These are phyloP conservation scores for Setaria italica DNA, from an alignment of 202 grass and related monocot species.

Conservation along the genomic window DNA sequence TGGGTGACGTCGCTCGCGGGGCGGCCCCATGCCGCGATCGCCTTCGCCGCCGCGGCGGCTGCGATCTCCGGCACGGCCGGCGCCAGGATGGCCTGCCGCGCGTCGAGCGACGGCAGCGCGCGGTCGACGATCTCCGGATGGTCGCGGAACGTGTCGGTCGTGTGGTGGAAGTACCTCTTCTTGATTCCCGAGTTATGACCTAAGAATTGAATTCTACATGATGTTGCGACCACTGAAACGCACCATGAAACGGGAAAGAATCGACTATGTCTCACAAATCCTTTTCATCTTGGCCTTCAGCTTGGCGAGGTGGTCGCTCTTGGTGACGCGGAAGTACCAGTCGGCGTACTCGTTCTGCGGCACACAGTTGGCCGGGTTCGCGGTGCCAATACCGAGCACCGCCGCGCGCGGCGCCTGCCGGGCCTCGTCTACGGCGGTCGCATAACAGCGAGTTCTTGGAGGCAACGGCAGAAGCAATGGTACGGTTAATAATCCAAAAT, in stretches of 20 bases:
- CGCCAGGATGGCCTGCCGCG: not conserved
- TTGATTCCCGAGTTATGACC: not conserved
- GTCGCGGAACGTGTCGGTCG: not conserved
- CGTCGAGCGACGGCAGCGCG: not conserved
- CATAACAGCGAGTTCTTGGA: not conserved
- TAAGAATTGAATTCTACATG: not conserved
- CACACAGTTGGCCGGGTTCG: slow-evolving; percentile 36
- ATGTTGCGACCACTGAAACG: not conserved
- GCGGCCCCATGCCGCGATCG: not conserved
- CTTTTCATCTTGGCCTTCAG: slow-evolving; percentile 53
- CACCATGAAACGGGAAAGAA: not conserved
- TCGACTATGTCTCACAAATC: slow-evolving; percentile 4
- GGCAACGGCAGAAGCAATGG: not conserved
- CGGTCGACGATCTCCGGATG: not conserved
- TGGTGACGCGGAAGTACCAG: slow-evolving; percentile 51
- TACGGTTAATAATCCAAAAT: not conserved
- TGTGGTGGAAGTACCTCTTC: slow-evolving; percentile 3
- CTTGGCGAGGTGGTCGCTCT: slow-evolving; percentile 30
- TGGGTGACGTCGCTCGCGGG: not conserved
- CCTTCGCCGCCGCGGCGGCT: not conserved
- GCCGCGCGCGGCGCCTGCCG: not conserved
- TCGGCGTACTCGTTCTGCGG: slow-evolving; percentile 41
- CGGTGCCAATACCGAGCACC: slow-evolving; percentile 40
- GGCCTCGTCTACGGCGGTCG: not conserved
- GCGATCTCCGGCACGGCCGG: not conserved